Base-by-base conservation (phyloP, 2,329 filamentous ascomycete genomes). In the Colletotrichum australisinense region DNA sequence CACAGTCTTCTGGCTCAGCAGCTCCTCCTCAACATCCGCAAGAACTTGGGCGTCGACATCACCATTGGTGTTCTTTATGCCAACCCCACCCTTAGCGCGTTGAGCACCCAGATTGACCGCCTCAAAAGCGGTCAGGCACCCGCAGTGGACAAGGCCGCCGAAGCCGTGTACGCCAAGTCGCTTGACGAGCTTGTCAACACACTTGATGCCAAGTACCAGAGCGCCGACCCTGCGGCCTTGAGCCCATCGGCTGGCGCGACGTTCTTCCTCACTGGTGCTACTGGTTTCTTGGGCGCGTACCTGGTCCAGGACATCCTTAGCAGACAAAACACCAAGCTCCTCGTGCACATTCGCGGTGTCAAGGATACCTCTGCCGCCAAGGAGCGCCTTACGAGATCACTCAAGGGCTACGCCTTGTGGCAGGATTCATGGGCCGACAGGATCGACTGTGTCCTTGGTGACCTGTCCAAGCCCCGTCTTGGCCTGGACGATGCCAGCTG, bases 221-320 rank as follows among this genome's bases (percentile, higher is more conserved):
- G 78, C 1, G 80, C 77, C 5, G 75, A 78, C 52, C 70, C 73
- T 8, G 74, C 8, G 74, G 63, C 38, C 67, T 55, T 76, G 59
- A 64, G 32, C 16, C 87, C 84, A 76, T 78, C 80, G 57, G 52
- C 74, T 24, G 78, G 63, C 46, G 67, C 73, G 74, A 95, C 92
- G 0, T 87, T 97, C 12, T 93, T 98, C 81, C 84, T 98, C 5
- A 98, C 95, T 3, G 95, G 96, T 56, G 95, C 94, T 4, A 98
- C 95, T 5, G 95, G 95, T 2, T 98, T 98, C 86, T 83, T 98
- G 24, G 95, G 95, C 32, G 89, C 94, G 0, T 97, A 95, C 79
- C 86, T 98, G 12, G 85, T 97, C 38, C 89, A 89, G 68, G 94
- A 97, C 68, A 83, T 98, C 1, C 87, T 98, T 1, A 88, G 89